Conservation (phyloP, 306 rosid species). For the Biancaea sappan region DNA sequence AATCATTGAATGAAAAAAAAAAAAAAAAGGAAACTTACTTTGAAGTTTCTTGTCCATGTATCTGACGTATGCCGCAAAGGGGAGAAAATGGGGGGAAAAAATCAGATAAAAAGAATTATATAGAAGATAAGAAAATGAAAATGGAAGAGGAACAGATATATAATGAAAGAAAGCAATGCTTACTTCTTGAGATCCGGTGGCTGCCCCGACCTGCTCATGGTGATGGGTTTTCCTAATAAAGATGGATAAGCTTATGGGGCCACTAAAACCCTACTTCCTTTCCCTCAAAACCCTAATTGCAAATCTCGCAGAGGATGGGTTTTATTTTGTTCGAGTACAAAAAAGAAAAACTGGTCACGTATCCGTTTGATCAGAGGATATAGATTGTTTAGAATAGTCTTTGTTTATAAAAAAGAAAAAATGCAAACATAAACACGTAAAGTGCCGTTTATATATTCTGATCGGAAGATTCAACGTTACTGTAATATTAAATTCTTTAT, state of each 20-base stretch:
- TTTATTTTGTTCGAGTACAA: background rate
- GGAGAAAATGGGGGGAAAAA: background rate
- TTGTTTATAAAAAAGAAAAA: too few relatives aligned
- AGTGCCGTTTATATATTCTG: too few relatives aligned
- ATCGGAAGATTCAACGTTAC: too few relatives aligned
- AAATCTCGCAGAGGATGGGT: background rate
- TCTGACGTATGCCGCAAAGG: conserved; percentile 36
- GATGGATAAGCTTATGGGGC: background rate
- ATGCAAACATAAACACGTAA: too few relatives aligned
- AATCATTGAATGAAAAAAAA: background rate
- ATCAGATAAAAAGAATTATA: background rate
- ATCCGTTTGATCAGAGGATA: too few relatives aligned
- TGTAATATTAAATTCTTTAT: too few relatives aligned
- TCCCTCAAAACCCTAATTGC: background rate
- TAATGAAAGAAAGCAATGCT: background rate
- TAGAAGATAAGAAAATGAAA: background rate
- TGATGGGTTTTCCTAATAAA: conserved; percentile 11
- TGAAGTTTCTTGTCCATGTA: conserved; percentile 98
- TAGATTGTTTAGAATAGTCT: too few relatives aligned
- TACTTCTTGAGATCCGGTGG: conserved; percentile 97
- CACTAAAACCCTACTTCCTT: background rate
- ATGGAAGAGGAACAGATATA: background rate
- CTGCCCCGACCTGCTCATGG: conserved; percentile 84
- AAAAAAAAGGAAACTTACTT: conserved; percentile 53
- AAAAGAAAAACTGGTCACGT: too few relatives aligned